Evolutionary conservation across 257 asterid genomes (phyloP), one percentile per base, ranked within the genome.

Genomic region (Henckelia pumila): DNA sequence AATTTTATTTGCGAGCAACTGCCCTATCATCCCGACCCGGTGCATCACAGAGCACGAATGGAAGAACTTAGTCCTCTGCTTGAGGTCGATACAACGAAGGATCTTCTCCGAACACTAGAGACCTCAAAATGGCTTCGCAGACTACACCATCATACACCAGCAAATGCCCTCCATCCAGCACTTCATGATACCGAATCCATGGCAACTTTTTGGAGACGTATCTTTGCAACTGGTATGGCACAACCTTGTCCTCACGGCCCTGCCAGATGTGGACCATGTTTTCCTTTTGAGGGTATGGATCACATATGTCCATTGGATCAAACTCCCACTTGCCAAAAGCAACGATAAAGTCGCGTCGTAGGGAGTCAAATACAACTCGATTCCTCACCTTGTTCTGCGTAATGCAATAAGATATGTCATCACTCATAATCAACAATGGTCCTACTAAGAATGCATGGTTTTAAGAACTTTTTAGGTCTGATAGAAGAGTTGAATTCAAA

Each of bases 281-380:
- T 44, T 81, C 83, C 28, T 56, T 58, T 40, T 76, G 26, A 32
- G 82, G 79, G 60, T 68, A 84, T 0, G 71, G 99, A 70, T 88
- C 58, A 21, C 64, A 8, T 7, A 91, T 78, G 69, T 85, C 95
- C 78, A 87, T 66, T 0, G 97, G 97, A 59, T 94, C 97, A 33
- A 93, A 94, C 59, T 94, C 96, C 99, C 99, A 94, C 76, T 82
- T 86, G 16, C 92, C 85, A 23, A 85, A 94, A 1, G 92, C 97
- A 62, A 88, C 95, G 21, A 81, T 73, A 25, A 84, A 67, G 82
- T 94, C 99, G n/a, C 86, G 82, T 10, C 86, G 85, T 26, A 94
- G 77, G 68, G 97, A 88, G 71, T 94, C 95, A 3, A 86, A 91
- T 20, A 80, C 77, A 3, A 37, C 67, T 56, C 76, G 77, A 8